These are phyloP conservation scores for Zea luxurians DNA, from an alignment of 176 grass and related monocot species.

Conservation along the genomic window DNA sequence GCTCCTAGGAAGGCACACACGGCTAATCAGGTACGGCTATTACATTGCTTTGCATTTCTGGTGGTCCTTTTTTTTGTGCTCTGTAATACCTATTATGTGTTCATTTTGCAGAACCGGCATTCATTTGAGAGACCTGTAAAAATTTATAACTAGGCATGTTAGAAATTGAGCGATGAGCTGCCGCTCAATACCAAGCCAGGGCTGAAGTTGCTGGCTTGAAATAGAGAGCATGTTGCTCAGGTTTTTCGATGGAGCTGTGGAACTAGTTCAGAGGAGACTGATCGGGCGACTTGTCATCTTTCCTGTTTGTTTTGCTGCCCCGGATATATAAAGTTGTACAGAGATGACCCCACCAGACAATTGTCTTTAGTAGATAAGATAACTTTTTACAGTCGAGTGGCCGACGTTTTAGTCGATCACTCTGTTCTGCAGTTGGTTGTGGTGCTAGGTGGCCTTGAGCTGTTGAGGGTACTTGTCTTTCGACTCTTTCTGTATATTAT, in stretches of 20 bases:
- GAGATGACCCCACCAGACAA: constrained; percentile 25
- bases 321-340: constrained; percentile 53
- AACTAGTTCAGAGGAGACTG: constrained; percentile 27
- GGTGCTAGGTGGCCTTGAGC: too few species aligned
- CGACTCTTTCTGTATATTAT: too few species aligned
- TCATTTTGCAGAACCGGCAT: constrained; percentile 74
- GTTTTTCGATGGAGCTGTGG: neutral
- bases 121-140: constrained; percentile 91
- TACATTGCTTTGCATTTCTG: neutral
- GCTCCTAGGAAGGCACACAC: constrained; percentile 68
- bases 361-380: too few species aligned
- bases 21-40: constrained; percentile 61
- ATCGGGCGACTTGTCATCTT: constrained; percentile 31
- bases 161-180: constrained; percentile 15
- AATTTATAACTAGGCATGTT: constrained; percentile 78
- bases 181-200: constrained; percentile 31
- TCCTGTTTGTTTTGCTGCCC: neutral
- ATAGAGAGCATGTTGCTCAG: constrained; percentile 35
- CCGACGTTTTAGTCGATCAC: too few species aligned
- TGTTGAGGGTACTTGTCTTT: too few species aligned
- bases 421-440: too few species aligned
- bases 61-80: neutral
- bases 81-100: neutral
- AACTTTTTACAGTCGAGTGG: too few species aligned
- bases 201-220: constrained; percentile 8